Evolutionary conservation across 2,329 filamentous ascomycete species (phyloP), one percentile per base, ranked within the genome.

Genomic region (Sporothrix humicola): DNA sequence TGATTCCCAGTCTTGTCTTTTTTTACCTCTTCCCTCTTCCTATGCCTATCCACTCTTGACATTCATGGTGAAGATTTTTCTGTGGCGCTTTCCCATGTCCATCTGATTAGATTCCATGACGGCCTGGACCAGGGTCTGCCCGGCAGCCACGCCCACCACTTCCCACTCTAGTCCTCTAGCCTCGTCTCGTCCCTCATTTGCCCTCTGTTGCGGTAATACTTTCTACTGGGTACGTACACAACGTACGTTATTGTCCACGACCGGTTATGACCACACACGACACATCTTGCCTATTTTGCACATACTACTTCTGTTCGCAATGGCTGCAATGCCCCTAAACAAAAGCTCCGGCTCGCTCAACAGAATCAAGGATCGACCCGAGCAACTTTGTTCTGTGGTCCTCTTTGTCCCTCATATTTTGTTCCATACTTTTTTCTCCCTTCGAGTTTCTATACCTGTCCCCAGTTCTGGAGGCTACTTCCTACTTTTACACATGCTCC

Each of bases 91-190:
- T 52, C 31, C 42, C 13, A 13, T n/a, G 20, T 68, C 20, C 37
- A 71, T 71, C 69, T 54, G 58, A 66, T 66, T 63, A 66, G 44
- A 63, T 52, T 66, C 46, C 31, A 46, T 46, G 59, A 10, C 10
- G 17, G 31, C 17, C 12, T 56, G 23, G 58, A 26, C 26, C 23
- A 68, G 23, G 63, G 23, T 68, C 48, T 17, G 46, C 48, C 42
- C 48, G 23, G 23, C 23, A 26, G 23, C 23, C 23, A 26, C 23
- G 46, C 46, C 42, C 31, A 23, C 10, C 56, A 48, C 23, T 26
- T 26, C 23, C 23, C 23, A 26, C 23, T 26, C 23, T 26, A 26
- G n/a, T 20, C n/a, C n/a, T 15, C 50, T 56, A 56, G 52, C n/a
- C 50, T 56, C 13, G 31, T n/a, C 7, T 42, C n/a, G 58, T 15